Evolutionary conservation across 2,329 filamentous ascomycete species (phyloP).

Genomic region (Penicillium sp.): DNA sequence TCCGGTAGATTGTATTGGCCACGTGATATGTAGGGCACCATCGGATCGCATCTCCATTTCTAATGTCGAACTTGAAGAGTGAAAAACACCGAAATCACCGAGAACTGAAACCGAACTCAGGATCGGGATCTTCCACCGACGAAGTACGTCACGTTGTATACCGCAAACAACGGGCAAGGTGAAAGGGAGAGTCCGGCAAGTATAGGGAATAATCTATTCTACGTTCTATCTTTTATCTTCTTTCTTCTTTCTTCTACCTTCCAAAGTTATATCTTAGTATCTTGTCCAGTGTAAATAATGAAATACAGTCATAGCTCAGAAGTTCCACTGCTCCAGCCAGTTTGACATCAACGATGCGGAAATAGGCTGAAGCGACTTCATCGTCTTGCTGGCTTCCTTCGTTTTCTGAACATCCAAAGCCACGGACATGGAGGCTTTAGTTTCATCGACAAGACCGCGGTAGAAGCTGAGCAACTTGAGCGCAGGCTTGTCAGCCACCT

Average conservation of each 20-base stretch:
- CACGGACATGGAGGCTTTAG: conserved; percentile 28
- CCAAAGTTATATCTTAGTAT: background rate
- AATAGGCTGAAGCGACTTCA: conserved; percentile 45
- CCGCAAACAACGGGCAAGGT: too few relatives aligned
- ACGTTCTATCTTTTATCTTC: background rate
- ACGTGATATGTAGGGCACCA: background rate
- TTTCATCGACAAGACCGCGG: conserved; percentile 31
- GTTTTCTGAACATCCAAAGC: conserved; percentile 48
- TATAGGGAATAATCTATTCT: background rate
- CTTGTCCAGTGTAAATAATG: too few relatives aligned
- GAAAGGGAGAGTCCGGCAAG: too few relatives aligned
- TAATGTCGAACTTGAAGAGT: background rate
- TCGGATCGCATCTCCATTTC: background rate
- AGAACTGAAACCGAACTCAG: too few relatives aligned
- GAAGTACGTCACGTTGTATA: too few relatives aligned
- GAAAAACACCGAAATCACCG: too few relatives aligned
- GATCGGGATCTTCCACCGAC: too few relatives aligned
- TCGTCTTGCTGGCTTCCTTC: conserved; percentile 44
- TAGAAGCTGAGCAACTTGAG: conserved; percentile 56
- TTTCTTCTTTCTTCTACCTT: background rate
- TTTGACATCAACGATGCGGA: conserved; percentile 48
- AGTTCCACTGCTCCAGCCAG: conserved; percentile 31
- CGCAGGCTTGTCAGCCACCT: conserved; percentile 50
- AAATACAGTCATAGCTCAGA: conserved; percentile 1
- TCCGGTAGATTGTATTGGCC: background rate